phyloP scores from a whole-genome alignment of 2,329 filamentous ascomycete genomes.

The Capronia coronata region DNA sequence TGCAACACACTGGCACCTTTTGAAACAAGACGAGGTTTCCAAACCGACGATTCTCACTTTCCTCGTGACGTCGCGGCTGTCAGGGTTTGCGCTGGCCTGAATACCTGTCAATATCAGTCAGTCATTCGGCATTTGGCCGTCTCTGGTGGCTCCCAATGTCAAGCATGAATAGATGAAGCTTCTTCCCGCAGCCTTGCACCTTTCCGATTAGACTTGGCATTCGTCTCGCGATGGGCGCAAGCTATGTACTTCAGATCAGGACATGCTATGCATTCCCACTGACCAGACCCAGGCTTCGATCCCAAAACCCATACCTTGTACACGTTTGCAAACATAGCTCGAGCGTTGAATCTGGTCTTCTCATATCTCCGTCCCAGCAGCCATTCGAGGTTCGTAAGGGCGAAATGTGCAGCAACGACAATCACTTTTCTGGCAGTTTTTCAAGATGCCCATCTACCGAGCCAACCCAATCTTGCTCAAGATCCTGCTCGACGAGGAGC shows the following conservation, averaged over 20 bases:
- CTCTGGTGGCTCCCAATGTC: no score
- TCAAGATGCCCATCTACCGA: slow-evolving; percentile 11
- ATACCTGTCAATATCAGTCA: no score
- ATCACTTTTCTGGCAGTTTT: slow-evolving; percentile 5
- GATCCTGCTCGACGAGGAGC: slow-evolving; percentile 39
- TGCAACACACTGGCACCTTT: no score
- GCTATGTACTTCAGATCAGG: slow-evolving; percentile 22
- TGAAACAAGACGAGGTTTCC: no score
- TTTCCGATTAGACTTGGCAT: slow-evolving; percentile 12
- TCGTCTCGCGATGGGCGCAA: slow-evolving; percentile 17
- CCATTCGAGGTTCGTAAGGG: background rate
- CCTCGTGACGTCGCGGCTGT: no score
- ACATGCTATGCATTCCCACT: slow-evolving; percentile 15
- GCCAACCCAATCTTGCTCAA: slow-evolving; percentile 49
- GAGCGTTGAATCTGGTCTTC: slow-evolving; percentile 6
- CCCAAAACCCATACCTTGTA: slow-evolving; percentile 20
- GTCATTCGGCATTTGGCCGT: no score
- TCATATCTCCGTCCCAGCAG: slow-evolving; percentile 9
- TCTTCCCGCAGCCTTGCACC: background rate
- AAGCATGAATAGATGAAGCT: background rate
- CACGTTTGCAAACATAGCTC: slow-evolving; percentile 19
- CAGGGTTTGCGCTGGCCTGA: no score
- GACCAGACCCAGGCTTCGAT: slow-evolving; percentile 13
- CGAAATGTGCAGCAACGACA: background rate
- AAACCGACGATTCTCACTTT: no score